Percentiles rank a stretch among this genome's conserved stretches.
Evolutionary conservation across 148 eudicot species (phyloP).

Genomic region (Heliamphora exappendiculata): DNA sequence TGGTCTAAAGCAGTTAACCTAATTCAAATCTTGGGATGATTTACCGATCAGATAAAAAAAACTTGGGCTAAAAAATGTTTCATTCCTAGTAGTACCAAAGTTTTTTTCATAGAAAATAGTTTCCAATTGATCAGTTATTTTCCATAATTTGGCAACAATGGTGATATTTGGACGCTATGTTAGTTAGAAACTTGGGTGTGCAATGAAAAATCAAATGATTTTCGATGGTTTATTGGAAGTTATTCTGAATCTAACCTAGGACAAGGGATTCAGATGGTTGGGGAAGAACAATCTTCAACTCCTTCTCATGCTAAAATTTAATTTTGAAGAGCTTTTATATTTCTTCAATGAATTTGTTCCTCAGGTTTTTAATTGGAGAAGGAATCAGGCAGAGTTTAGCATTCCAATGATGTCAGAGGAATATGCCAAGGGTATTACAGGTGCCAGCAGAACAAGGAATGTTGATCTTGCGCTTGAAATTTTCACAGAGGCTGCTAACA

Average conservation of each 20-base stretch:
- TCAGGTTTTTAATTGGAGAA: constrained; percentile 80
- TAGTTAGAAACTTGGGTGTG: neutral
- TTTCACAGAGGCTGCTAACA: constrained; percentile 55
- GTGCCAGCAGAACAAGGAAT: constrained; percentile 57
- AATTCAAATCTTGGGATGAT: neutral
- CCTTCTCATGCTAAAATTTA: neutral
- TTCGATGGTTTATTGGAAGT: neutral
- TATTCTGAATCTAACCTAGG: neutral
- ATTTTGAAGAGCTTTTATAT: neutral
- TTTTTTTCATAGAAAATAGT: neutral
- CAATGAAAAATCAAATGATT: neutral
- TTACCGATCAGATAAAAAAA: no score
- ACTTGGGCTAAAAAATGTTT: neutral
- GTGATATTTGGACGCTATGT: neutral
- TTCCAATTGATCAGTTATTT: neutral
- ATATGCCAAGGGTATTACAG: constrained; percentile 59
- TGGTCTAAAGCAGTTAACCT: no score
- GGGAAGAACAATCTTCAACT: neutral
- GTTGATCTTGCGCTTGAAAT: constrained; percentile 57
- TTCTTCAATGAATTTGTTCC: neutral
- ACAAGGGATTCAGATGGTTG: neutral
- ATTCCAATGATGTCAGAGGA: constrained; percentile 58
- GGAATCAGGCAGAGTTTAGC: constrained; percentile 27
- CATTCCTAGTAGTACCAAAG: neutral
- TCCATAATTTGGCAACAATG: neutral